A percentile compares a stretch with the other conserved stretches of the same genome.
These are phyloP conservation scores for Herpetomonas samuelpessoai DNA, from an alignment of 208 protist genomes.

Conservation along the genomic window DNA sequence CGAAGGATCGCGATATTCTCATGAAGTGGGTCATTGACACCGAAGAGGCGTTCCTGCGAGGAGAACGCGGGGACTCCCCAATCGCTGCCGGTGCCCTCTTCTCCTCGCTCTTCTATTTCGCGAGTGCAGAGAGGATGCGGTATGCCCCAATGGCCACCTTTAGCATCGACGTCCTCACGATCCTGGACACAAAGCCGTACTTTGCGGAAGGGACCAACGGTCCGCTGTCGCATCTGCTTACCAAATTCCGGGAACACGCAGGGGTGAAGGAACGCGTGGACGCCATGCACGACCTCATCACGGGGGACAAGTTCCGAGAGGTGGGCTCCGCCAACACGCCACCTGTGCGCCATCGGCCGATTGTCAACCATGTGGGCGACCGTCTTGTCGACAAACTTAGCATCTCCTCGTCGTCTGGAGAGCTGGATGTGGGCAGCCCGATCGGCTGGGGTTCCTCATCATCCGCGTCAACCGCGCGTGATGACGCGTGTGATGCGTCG, in stretches of 20 bases:
- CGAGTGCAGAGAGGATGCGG: conserved; percentile 8
- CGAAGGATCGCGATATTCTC: conserved; percentile 35
- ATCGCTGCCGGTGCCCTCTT: conserved; percentile 2
- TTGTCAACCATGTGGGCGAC: conserved; percentile 38
- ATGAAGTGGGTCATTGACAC: conserved; percentile 25
- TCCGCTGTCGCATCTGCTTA: conserved; percentile 25
- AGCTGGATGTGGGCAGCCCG: too few relatives aligned
- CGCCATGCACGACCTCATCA: conserved; percentile 43
- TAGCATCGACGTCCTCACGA: conserved; percentile 33
- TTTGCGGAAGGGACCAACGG: conserved; percentile 25
- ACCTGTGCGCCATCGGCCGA: conserved; percentile 32
- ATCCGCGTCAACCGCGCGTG: too few relatives aligned
- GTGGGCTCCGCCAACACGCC: conserved; percentile 19
- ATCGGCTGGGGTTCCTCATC: too few relatives aligned
- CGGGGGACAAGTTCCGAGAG: conserved; percentile 30
- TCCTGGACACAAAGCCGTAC: conserved; percentile 25
- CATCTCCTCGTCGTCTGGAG: conserved; percentile 1
- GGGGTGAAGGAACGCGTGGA: conserved; percentile 32
- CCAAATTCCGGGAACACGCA: conserved; percentile 20
- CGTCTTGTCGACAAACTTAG: conserved; percentile 12
- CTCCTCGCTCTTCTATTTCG: conserved; percentile 23
- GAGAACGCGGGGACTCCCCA: not conserved
- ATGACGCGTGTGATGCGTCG: too few relatives aligned
- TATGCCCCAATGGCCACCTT: conserved; percentile 32
- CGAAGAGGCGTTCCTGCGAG: not conserved